Evolutionary conservation across 441 rosid genomes (phyloP), one percentile per base, ranked within the genome.

Genomic region (Mallotus repandus): DNA sequence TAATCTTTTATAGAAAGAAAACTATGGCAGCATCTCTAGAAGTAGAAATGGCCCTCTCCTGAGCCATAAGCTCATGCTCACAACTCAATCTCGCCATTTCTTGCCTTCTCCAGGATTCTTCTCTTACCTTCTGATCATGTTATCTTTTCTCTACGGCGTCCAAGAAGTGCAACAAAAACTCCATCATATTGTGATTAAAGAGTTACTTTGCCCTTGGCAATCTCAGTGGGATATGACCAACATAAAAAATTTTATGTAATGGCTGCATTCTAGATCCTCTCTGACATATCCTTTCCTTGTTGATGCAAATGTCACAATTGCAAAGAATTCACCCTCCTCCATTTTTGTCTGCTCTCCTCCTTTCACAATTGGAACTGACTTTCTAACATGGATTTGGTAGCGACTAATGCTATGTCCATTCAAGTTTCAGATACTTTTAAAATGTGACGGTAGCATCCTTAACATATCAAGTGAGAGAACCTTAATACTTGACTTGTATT

Each of bases 271-370:
- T 13, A 96, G 81, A 85, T 93, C 99, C 82, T 92, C 97, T 82
- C 98, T 85, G 12, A 94, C 95, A 71, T 82, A 84, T 76, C 99
- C 99, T 98, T n/a, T n/a, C n/a, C n/a, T n/a, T 54, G 98, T 91
- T 29, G 98, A 96, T 74, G 86, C 98, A 77, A 91, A 96, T 74
- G 98, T 94, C 87, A 94, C 98, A 35, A 92, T 92, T 67, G 98
- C 99, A 38, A 82, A 94, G 81, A 91, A 89, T 85, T 92, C 98
- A 29, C 99, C 98, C 87, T 96, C 98, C 84, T 96, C 98, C 98
- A 93, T 92, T 79, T 93, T 96, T 64, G 96, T 92, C 78, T 92
- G 98, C 88, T 94, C 98, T 58, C 99, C 99, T 70, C 98, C 97
- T 85, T 94, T 96, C 58, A 94, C 98, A 41, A 89, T 89, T 43